phyloP scores from a whole-genome alignment of 495 filamentous ascomycete genomes.

The Penicillium maclennaniae region DNA sequence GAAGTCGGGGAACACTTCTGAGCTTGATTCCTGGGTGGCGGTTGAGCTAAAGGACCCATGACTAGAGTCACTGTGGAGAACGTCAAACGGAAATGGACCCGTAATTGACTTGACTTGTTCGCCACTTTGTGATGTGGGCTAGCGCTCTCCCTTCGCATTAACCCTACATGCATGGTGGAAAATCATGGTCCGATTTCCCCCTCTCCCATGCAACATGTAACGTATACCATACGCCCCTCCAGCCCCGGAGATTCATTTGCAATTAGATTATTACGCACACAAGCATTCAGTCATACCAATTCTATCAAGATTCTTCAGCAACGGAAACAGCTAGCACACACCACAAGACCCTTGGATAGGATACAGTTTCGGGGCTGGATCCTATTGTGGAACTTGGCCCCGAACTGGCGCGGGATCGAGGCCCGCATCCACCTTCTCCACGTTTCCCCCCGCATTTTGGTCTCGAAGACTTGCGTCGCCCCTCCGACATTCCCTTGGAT shows the following conservation, averaged over 20 bases:
- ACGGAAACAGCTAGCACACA: not conserved
- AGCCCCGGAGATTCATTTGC: not conserved
- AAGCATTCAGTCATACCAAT: not conserved
- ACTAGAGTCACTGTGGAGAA: not conserved
- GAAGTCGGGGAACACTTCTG: conserved; percentile 44
- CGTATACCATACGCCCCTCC: not conserved
- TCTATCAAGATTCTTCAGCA: not conserved
- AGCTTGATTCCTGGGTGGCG: conserved; percentile 1
- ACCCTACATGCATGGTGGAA: not conserved
- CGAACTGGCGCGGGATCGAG: conserved; percentile 5
- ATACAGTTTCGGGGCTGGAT: conserved; percentile 22
- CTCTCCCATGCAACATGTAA: too few species aligned
- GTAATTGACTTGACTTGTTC: not conserved
- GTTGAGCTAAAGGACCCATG: not conserved
- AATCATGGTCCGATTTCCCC: not conserved
- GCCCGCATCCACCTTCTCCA: conserved; percentile 19
- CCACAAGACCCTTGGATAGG: not conserved
- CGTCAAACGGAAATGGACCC: not conserved
- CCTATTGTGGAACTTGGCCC: conserved; percentile 14
- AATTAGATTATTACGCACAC: not conserved
- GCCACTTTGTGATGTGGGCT: not conserved
- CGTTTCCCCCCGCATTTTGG: conserved; percentile 28
- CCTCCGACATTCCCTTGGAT: not conserved
- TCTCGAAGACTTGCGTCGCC: not conserved
- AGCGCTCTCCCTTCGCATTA: not conserved